Evolutionary conservation across 2,329 filamentous ascomycete genomes (phyloP).

Genomic region (Monilinia laxa): DNA sequence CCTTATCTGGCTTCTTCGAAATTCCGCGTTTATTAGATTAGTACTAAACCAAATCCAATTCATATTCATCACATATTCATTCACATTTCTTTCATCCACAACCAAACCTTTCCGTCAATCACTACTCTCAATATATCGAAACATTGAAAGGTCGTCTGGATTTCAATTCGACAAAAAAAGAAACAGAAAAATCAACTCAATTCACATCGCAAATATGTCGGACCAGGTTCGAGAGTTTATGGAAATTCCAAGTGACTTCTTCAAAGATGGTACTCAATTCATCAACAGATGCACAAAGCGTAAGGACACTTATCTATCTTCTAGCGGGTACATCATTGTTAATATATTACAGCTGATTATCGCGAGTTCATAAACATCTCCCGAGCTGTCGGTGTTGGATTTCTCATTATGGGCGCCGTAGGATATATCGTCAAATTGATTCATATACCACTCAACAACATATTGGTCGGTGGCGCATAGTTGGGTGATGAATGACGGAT

Average conservation of each 20-base stretch:
- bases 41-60: too few relatives aligned
- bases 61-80: not conserved
- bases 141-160: too few relatives aligned
- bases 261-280: constrained; percentile 46
- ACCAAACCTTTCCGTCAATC: not conserved
- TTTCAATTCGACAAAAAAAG: not conserved
- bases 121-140: not conserved
- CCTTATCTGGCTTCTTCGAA: constrained; percentile 20
- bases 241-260: constrained; percentile 53
- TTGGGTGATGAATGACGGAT: constrained; percentile 25
- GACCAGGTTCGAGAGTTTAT: constrained; percentile 59
- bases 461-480: constrained; percentile 47
- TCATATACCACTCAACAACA: constrained; percentile 55
- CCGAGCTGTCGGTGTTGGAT: constrained; percentile 52
- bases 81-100: not conserved
- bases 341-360: constrained; percentile 40
- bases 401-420: constrained; percentile 54
- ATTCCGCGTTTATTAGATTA: not conserved
- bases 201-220: constrained; percentile 44
- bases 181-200: not conserved
- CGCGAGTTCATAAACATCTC: constrained; percentile 48
- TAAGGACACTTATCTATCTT: constrained; percentile 33
- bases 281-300: constrained; percentile 48
- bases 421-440: constrained; percentile 53
- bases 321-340: not conserved